Evolutionary conservation across 768 basidiomycete species (phyloP).

Genomic region (Leucocoprinus birnbaumii): DNA sequence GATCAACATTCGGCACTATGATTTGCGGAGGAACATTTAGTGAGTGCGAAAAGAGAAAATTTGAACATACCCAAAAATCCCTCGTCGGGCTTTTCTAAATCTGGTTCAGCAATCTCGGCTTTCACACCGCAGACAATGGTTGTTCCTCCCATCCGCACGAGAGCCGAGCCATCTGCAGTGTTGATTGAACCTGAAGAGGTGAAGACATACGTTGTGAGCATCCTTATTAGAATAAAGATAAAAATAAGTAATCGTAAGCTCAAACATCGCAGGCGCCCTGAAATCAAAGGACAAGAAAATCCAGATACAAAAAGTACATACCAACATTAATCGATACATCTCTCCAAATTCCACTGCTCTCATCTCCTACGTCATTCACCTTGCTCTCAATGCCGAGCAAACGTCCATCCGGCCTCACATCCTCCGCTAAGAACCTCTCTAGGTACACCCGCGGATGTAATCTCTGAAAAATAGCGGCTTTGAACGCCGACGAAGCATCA

Average conservation of each 20-base stretch:
- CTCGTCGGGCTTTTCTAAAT: constrained; percentile 65
- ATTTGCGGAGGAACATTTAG: background rate
- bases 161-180: constrained; percentile 90
- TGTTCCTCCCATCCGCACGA: constrained; percentile 90
- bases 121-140: constrained; percentile 96
- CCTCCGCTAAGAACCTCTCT: constrained; percentile 77
- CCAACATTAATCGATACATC: constrained; percentile 42
- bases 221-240: too few relatives aligned
- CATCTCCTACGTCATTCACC: background rate
- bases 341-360: constrained; percentile 52
- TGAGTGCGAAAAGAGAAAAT: background rate
- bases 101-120: constrained; percentile 91
- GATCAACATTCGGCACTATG: constrained; percentile 90
- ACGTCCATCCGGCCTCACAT: constrained; percentile 82
- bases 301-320: background rate
- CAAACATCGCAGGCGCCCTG: too few relatives aligned
- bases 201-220: too few relatives aligned
- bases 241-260: too few relatives aligned
- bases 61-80: constrained; percentile 78
- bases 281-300: background rate
- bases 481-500: constrained; percentile 23
- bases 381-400: constrained; percentile 24
- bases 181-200: constrained; percentile 75
- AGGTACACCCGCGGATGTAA: constrained; percentile 89
- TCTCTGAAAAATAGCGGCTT: constrained; percentile 72